phyloP scores from a whole-genome alignment of 331 rosid species.

The Phaseolus coccineus region DNA sequence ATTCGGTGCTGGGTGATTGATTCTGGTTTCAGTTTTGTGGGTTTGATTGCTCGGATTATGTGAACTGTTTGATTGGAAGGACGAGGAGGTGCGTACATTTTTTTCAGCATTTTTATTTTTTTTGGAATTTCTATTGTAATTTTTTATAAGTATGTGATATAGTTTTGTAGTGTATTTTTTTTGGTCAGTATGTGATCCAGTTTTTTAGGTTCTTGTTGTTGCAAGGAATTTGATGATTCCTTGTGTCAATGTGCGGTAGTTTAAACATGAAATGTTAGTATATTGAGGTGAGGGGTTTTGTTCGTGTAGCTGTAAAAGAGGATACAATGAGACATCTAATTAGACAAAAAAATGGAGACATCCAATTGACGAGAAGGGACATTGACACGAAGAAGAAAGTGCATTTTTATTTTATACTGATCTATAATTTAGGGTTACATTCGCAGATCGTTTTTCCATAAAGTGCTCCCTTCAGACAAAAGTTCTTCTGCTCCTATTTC shows the following conservation, averaged over 20 bases:
- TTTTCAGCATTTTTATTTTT: not conserved
- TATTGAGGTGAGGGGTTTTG: slow-evolving; percentile 29
- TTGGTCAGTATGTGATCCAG: not conserved
- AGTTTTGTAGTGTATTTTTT: too few species aligned
- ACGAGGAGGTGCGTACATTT: slow-evolving; percentile 69
- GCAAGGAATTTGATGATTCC: slow-evolving; percentile 31
- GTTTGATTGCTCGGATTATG: slow-evolving; percentile 40
- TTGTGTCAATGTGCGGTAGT: slow-evolving; percentile 17
- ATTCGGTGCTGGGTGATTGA: slow-evolving; percentile 47
- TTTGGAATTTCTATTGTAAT: not conserved
- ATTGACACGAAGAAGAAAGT: too few species aligned
- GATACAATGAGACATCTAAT: too few species aligned
- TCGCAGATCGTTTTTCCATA: not conserved
- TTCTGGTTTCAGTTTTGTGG: slow-evolving; percentile 52
- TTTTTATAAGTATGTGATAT: too few species aligned
- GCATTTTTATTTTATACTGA: not conserved
- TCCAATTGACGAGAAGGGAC: too few species aligned
- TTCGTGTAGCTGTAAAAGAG: slow-evolving; percentile 5
- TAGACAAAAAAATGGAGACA: too few species aligned
- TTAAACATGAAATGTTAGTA: slow-evolving; percentile 14
- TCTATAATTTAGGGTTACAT: not conserved
- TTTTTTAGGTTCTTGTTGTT: slow-evolving; percentile 18
- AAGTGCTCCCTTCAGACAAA: not conserved
- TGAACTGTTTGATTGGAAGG: slow-evolving; percentile 97
- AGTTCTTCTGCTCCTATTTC: slow-evolving; percentile 13